Percentiles rank a stretch among this genome's conserved stretches.
phyloP scores from a whole-genome alignment of 1,284 basidiomycete genomes.

The Tremellales sp. region DNA sequence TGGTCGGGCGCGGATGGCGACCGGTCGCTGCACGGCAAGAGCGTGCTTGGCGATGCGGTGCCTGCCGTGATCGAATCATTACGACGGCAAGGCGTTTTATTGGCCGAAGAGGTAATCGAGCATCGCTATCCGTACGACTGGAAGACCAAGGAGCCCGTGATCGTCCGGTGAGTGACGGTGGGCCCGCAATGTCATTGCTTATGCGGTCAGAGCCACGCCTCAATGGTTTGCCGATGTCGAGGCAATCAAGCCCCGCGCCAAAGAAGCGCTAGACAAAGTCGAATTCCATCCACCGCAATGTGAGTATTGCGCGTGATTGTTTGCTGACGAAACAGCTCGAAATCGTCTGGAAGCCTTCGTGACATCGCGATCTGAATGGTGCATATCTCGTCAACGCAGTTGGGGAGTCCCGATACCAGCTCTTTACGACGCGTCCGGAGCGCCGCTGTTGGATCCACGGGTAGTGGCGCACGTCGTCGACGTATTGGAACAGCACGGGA shows the following conservation, averaged over 20 bases:
- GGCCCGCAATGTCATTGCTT: conserved; percentile 1
- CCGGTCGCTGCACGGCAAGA: conserved; percentile 57
- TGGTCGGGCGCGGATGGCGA: conserved; percentile 52
- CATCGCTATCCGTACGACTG: conserved; percentile 97
- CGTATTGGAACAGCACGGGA: conserved; percentile 68
- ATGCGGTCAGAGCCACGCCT: conserved; percentile 74
- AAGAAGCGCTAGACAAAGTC: conserved; percentile 68
- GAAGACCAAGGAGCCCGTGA: conserved; percentile 90
- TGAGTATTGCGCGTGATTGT: conserved; percentile 48
- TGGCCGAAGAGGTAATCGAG: conserved; percentile 67
- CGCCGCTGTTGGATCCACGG: conserved; percentile 62
- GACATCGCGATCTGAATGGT: conserved; percentile 91
- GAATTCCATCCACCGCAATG: conserved; percentile 72
- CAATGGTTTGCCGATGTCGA: conserved; percentile 98
- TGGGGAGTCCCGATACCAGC: conserved; percentile 99
- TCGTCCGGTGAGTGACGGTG: conserved; percentile 63
- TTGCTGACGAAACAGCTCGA: conserved; percentile 55
- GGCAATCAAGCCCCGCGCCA: conserved; percentile 70
- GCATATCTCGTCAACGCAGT: conserved; percentile 93
- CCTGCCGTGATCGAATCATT: conserved; percentile 64
- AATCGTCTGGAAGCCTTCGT: conserved; percentile 83
- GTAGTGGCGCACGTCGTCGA: conserved; percentile 74
- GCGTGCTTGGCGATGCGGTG: conserved; percentile 69
- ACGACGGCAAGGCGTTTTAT: conserved; percentile 55
- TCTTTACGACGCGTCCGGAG: conserved; percentile 67